Evolutionary conservation across 1,284 basidiomycete species (phyloP), one percentile per base, ranked within the genome.

Genomic region (Malassezia arunalokei): DNA sequence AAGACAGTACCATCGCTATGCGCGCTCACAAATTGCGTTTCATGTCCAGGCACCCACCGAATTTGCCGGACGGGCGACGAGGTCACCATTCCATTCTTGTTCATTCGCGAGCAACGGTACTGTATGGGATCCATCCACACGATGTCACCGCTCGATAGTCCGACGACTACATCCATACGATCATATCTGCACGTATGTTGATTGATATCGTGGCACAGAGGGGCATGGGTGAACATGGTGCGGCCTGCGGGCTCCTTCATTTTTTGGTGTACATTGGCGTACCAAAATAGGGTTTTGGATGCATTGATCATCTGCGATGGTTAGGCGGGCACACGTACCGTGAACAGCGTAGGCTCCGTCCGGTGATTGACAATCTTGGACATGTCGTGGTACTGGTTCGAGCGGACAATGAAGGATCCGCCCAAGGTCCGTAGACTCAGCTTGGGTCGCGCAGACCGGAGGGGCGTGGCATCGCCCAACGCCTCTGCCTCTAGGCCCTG

Each of bases 131-230:
- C 88, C 83, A 69, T 29, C 59, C 62, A 62, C 46, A 98, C 76
- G 24, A 98, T 77, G 74, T 98, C 92, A 12, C 92, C 92, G 0
- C 87, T 85, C 59, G 78, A 80, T 70, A 98, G 96, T 2, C 92
- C 92, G 63, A 98, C 84, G 50, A 96, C 79, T 9, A 95, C 79
- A 69, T 98, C 94, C 37, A 96, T 76, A 40, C 82, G 80, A 47
- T 87, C 84, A 5, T 83, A 77, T 6, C 81, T 82, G 8, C 84
- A 81, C 1, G 88, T 95, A 7, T 81, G 75, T 12, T 79, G 75
- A 63, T 94, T 94, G 44, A 94, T 81, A 64, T 78, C 86, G 71
- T 94, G 87, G 64, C 88, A 91, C 0, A 89, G 92, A 0, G 68
- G 60, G 59, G 83, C 81, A 7, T 83, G 81, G 31, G 43, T 47